Conservation (phyloP, 768 basidiomycete genomes). For the Leccinum sublutescens region DNA sequence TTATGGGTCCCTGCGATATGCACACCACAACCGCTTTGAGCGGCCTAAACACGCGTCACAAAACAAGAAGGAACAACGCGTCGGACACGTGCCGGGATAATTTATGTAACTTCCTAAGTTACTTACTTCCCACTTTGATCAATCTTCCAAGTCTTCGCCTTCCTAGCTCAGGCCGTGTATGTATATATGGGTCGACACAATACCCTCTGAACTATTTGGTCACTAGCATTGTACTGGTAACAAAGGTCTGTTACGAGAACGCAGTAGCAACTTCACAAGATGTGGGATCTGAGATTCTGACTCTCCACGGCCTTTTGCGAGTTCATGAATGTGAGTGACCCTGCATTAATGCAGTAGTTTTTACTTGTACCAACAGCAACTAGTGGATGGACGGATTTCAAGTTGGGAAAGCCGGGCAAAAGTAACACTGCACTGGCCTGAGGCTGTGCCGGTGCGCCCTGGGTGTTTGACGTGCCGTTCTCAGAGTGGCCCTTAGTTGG, state of each 20-base stretch:
- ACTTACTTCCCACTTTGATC: not conserved
- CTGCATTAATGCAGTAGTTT: not conserved
- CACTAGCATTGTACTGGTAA: not conserved
- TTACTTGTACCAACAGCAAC: not conserved
- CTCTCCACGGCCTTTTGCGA: not conserved
- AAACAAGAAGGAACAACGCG: constrained; percentile 10
- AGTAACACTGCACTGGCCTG: not conserved
- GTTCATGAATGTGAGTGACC: not conserved
- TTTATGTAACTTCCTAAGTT: not conserved
- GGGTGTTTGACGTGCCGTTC: not conserved
- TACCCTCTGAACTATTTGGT: not conserved
- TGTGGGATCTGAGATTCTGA: not conserved
- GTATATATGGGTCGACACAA: not conserved
- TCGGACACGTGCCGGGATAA: constrained; percentile 14
- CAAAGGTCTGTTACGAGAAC: not conserved
- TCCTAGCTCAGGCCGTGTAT: too few species aligned
- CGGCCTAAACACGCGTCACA: not conserved
- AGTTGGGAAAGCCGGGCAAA: not conserved
- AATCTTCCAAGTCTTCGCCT: not conserved
- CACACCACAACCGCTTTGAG: too few species aligned
- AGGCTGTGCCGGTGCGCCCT: not conserved
- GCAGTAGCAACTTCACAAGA: not conserved
- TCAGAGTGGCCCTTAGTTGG: not conserved
- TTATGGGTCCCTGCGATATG: not conserved
- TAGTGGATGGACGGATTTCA: not conserved